Base-by-base conservation (phyloP, 768 basidiomycete genomes). In the Mycena vulgaris region DNA sequence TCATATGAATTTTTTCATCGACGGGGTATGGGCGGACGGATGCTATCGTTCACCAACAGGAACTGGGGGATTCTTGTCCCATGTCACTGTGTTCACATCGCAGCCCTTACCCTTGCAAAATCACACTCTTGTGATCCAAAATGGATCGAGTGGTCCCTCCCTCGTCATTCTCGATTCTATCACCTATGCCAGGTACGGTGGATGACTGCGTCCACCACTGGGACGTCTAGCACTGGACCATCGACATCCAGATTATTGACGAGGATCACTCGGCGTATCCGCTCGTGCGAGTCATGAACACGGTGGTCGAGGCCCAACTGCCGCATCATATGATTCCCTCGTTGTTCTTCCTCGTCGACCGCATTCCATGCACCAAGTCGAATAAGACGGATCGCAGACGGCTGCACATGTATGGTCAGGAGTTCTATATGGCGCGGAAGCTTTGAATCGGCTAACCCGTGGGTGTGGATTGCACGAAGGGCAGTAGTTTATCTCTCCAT, bases 121-220 rank as follows among this genome's bases (percentile, higher is more conserved):
- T 1, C 74, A 75, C 47, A 72, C 53, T 8, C 45, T 75, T 13
- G n/a, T 25, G 19, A 70, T 75, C 5, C 16, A 57, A 52, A 70
- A 68, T 16, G 69, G 61, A 11, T 16, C 2, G 2, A 2, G 28
- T 17, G 30, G 47, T 13, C 3, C 25, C 5, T 75, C 74, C 3
- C n/a, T 75, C 35, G 39, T 62, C 8, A 65, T 75, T 23, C 48
- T 75, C 40, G 74, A 75, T 48, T 75, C 58, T n/a, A 40, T 75
- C 21, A 47, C n/a, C 14, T 73, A 70, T 53, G n/a, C n/a, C n/a
- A n/a, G n/a, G n/a, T n/a, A n/a, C n/a, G n/a, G n/a, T n/a, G n/a
- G n/a, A n/a, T n/a, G n/a, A n/a, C n/a, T n/a, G n/a, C n/a, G n/a
- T n/a, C n/a, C n/a, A n/a, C n/a, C n/a, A n/a, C n/a, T n/a, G n/a